Evolutionary conservation across 2,329 filamentous ascomycete genomes (phyloP).

Genomic region (Cyanodermella asteris): DNA sequence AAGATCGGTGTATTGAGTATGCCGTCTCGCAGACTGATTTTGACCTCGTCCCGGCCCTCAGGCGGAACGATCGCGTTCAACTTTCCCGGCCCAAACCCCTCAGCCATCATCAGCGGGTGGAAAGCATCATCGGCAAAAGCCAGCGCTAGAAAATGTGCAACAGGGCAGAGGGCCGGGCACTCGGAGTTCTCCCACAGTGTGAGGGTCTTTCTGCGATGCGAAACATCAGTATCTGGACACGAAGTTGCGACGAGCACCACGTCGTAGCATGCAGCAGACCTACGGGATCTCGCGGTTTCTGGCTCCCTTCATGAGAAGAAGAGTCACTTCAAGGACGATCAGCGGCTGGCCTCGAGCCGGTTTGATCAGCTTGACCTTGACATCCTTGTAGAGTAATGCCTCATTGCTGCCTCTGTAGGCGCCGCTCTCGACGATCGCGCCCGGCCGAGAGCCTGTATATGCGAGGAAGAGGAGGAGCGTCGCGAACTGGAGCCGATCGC

Average conservation of each 20-base stretch:
- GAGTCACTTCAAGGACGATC: conserved; percentile 1
- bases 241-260: background rate
- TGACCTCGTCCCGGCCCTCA: conserved; percentile 1
- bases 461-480: conserved; percentile 2
- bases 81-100: too few relatives aligned
- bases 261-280: background rate
- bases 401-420: conserved; percentile 2
- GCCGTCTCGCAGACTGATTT: conserved; percentile 1
- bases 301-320: conserved; percentile 1
- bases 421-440: background rate
- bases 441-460: conserved; percentile 2
- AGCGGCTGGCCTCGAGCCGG: background rate
- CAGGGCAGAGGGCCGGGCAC: conserved; percentile 1
- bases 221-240: background rate
- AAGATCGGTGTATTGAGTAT: conserved; percentile 2
- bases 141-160: conserved; percentile 2
- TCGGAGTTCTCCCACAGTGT: background rate
- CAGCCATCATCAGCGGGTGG: background rate
- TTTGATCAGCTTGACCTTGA: conserved; percentile 1
- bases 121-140: conserved; percentile 4
- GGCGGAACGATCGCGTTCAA: conserved; percentile 1
- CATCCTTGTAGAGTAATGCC: conserved; percentile 1
- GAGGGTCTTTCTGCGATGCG: background rate
- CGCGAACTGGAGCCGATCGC: conserved; percentile 1
- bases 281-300: conserved; percentile 2